phyloP scores from a whole-genome alignment of 768 basidiomycete species.

The Lentinula sp. region DNA sequence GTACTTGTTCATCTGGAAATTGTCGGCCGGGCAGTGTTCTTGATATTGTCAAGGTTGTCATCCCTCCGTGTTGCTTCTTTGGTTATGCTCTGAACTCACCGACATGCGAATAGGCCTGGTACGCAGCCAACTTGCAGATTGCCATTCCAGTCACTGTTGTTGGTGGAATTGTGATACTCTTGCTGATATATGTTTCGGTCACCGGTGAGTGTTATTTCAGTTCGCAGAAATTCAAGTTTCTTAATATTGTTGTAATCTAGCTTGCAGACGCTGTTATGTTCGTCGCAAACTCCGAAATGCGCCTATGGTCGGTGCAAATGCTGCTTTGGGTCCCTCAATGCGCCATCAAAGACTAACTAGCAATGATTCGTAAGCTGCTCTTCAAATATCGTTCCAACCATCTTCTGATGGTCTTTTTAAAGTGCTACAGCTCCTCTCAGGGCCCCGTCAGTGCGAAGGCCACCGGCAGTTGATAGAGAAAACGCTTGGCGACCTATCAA shows the following conservation, averaged over 20 bases:
- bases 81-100: background rate
- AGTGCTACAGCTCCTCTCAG: background rate
- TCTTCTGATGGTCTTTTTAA: background rate
- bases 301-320: background rate
- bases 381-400: background rate
- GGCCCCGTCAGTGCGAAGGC: background rate
- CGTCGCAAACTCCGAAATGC: background rate
- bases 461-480: background rate
- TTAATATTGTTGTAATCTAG: background rate
- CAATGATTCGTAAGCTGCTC: background rate
- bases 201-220: constrained; percentile 26
- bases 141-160: constrained; percentile 76
- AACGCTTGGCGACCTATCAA: background rate
- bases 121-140: constrained; percentile 68
- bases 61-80: background rate
- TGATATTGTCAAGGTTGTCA: constrained; percentile 52
- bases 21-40: constrained; percentile 57
- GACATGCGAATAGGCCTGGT: constrained; percentile 52
- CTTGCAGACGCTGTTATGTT: background rate
- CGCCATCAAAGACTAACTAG: constrained; percentile 1
- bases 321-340: background rate
- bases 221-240: background rate
- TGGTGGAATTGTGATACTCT: constrained; percentile 53
- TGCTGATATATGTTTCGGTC: constrained; percentile 47
- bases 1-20: constrained; percentile 53